These are phyloP conservation scores for Colletotrichum scovillei DNA, from an alignment of 2,329 filamentous ascomycete genomes.

Conservation along the genomic window DNA sequence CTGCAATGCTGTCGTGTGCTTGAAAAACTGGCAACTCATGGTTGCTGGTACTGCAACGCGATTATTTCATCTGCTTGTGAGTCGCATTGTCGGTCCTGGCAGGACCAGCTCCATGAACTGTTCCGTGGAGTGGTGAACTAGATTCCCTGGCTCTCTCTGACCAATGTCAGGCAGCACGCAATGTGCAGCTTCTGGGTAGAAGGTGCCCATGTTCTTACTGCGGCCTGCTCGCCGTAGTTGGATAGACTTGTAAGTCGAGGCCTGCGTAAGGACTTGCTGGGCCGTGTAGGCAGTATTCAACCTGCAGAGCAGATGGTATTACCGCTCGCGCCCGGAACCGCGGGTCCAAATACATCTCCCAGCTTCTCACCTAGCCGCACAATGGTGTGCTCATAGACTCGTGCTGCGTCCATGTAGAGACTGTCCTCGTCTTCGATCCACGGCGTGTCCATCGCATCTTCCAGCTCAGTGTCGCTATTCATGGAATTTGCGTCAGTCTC, in stretches of 20 bases:
- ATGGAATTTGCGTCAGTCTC: conserved; percentile 43
- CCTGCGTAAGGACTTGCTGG: background rate
- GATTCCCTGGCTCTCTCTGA: background rate
- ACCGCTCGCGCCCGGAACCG: background rate
- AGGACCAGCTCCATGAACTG: background rate
- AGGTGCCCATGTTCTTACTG: no score
- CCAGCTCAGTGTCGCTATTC: conserved; percentile 49
- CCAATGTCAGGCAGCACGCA: background rate
- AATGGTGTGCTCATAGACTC: conserved; percentile 84
- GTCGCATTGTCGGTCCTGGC: background rate
- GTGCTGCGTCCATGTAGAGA: conserved; percentile 76
- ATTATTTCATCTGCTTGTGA: background rate
- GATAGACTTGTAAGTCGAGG: background rate
- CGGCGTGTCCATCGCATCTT: conserved; percentile 42
- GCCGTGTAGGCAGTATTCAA: background rate
- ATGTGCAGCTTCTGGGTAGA: background rate
- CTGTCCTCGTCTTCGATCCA: conserved; percentile 56
- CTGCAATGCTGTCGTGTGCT: background rate
- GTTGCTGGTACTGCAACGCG: background rate
- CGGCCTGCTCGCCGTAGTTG: background rate
- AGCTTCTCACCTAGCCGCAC: conserved; percentile 78
- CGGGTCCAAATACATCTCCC: conserved; percentile 50
- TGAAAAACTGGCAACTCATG: background rate
- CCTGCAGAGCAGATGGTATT: background rate
- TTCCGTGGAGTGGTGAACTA: background rate